phyloP scores from a whole-genome alignment of 805 yeast species.

The Myxozyma sirexii region DNA sequence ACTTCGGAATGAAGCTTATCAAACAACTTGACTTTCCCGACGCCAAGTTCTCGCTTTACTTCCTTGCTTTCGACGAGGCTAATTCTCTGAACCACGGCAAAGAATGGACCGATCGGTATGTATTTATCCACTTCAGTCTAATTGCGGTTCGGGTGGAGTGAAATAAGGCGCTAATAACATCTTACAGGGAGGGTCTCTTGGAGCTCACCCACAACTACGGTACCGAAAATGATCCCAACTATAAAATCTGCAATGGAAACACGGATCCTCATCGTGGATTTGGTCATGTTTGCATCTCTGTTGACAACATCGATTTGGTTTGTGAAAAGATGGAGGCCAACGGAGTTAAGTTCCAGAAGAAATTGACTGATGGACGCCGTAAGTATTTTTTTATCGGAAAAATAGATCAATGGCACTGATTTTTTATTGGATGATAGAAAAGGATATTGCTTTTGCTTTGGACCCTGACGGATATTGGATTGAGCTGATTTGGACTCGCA shows the following conservation, averaged over 20 bases:
- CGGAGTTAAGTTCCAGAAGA: constrained; percentile 80
- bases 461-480: constrained; percentile 99
- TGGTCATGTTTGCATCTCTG: constrained; percentile 90
- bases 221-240: constrained; percentile 59
- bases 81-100: constrained; percentile 46
- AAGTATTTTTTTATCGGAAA: constrained; percentile 41
- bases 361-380: constrained; percentile 85
- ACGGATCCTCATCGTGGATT: constrained; percentile 84
- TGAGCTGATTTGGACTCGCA: constrained; percentile 71
- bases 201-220: constrained; percentile 86
- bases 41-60: constrained; percentile 65
- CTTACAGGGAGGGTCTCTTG: constrained; percentile 62
- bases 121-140: no score
- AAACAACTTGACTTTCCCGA: constrained; percentile 56
- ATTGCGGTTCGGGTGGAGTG: no score
- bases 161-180: background rate
- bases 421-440: constrained; percentile 9
- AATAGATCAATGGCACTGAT: background rate
- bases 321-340: constrained; percentile 60
- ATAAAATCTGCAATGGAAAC: constrained; percentile 76
- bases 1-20: constrained; percentile 72
- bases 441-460: constrained; percentile 85
- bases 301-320: constrained; percentile 68
- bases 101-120: constrained; percentile 45
- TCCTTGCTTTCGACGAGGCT: constrained; percentile 60